Evolutionary conservation across 2,329 filamentous ascomycete species (phyloP).

Genomic region (Penicillium hesseltinei): DNA sequence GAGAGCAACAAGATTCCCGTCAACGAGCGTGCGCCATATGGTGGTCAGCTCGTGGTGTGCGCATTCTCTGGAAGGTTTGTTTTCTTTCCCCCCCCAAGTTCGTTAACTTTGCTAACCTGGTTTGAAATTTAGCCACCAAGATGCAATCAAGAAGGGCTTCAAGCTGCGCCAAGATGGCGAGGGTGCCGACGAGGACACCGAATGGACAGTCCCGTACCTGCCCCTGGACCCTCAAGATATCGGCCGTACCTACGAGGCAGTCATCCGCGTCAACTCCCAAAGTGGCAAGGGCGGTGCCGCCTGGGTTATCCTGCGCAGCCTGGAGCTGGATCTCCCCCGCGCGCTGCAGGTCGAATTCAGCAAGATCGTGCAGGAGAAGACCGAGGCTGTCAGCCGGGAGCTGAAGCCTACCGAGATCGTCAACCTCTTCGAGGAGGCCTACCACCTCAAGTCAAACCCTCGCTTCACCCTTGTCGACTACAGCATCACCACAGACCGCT

Average conservation of each 20-base stretch:
- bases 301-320: slow-evolving; percentile 86
- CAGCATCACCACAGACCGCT: slow-evolving; percentile 81
- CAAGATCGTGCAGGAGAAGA: slow-evolving; percentile 76
- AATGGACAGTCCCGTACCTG: slow-evolving; percentile 86
- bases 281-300: slow-evolving; percentile 91
- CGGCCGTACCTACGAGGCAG: slow-evolving; percentile 93
- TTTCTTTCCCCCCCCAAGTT: background rate
- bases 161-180: slow-evolving; percentile 63
- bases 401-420: slow-evolving; percentile 81
- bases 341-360: slow-evolving; percentile 90
- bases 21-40: slow-evolving; percentile 85
- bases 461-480: slow-evolving; percentile 89
- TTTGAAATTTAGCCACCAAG: slow-evolving; percentile 66
- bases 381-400: slow-evolving; percentile 79
- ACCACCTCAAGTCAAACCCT: slow-evolving; percentile 79
- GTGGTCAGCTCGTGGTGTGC: slow-evolving; percentile 50
- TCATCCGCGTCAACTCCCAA: slow-evolving; percentile 97
- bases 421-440: slow-evolving; percentile 81
- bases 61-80: slow-evolving; percentile 8
- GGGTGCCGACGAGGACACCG: slow-evolving; percentile 58
- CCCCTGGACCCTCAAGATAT: slow-evolving; percentile 92
- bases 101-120: background rate
- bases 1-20: slow-evolving; percentile 92
- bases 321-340: slow-evolving; percentile 88
- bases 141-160: slow-evolving; percentile 89